Base-by-base conservation (phyloP, 208 protist species). In the Phytomonas serpens region DNA sequence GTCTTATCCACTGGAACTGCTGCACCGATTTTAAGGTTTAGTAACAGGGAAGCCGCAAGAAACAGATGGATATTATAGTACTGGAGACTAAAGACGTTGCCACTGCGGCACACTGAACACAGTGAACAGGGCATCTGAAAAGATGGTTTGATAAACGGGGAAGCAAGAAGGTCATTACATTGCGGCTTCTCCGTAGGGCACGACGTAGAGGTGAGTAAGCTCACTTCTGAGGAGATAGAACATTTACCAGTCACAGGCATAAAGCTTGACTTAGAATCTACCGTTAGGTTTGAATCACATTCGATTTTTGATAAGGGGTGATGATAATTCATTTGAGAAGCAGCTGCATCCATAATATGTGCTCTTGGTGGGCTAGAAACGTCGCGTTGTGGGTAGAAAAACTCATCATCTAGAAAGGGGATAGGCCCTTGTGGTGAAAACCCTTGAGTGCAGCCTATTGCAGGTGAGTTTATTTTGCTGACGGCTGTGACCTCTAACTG, bases 11-110 rank as follows among this genome's bases (percentile, higher is more conserved):
- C 61, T 33, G 72, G 29, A 0, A 30, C 67, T n/a, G 69, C 42
- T 61, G 80, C 77, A 51, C 80, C 80, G 16, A 86, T 75, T 38
- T 76, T 81, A 57, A 83, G 68, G 64, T 78, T 83, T 6, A 86
- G 72, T 5, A 79, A 71, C 23, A 86, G 73, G n/a, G 76, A 71
- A 11, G 81, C 81, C 10, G 75, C 68, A 33, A 82, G 64, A 47
- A 81, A 75, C 7, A 79, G 61, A 42, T 82, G 81, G 19, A 80
- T 76, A 64, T 83, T 86, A 71, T 75, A 78, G 38, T 80, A 72
- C 73, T 80, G 81, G 57, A 86, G 30, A 30, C 77, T 67, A 30
- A 86, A 86, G 0, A 82, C 72, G 23, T 68, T 36, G 0, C 62
- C 61, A 32, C 64, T 74, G 16, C 67, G 9, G 33, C 81, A 86